Evolutionary conservation across 441 rosid genomes (phyloP).

Genomic region (Bruguiera hainesii): DNA sequence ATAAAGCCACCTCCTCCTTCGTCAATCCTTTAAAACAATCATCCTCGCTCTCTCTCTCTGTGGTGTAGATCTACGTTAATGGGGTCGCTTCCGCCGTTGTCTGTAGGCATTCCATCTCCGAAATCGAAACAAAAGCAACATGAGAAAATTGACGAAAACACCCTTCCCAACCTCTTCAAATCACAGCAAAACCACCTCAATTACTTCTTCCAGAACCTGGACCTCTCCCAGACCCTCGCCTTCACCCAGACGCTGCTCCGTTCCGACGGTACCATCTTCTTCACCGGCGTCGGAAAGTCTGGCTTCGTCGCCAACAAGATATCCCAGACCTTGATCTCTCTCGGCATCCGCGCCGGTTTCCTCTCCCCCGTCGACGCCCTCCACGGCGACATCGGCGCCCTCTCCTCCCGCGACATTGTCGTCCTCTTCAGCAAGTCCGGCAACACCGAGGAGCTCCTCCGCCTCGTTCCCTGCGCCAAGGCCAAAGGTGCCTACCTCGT

Average conservation of each 20-base stretch:
- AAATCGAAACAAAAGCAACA: slow-evolving; percentile 7
- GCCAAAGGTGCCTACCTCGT: slow-evolving; percentile 71
- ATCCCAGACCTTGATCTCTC: slow-evolving; percentile 83
- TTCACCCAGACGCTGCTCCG: slow-evolving; percentile 71
- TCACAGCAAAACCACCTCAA: slow-evolving; percentile 89
- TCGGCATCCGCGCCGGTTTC: slow-evolving; percentile 69
- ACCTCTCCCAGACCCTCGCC: slow-evolving; percentile 62
- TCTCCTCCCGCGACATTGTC: slow-evolving; percentile 47
- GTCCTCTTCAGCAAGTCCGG: slow-evolving; percentile 88
- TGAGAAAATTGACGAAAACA: slow-evolving; percentile 39
- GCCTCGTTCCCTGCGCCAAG: slow-evolving; percentile 79
- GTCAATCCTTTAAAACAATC: too few species aligned
- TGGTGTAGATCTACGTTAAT: slow-evolving; percentile 18
- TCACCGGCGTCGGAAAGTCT: slow-evolving; percentile 93
- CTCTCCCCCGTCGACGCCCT: slow-evolving; percentile 93
- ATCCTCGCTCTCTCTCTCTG: too few species aligned
- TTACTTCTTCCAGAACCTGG: slow-evolving; percentile 78
- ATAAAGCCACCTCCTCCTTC: neutral
- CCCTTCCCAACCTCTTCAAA: slow-evolving; percentile 74
- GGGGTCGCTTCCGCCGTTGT: slow-evolving; percentile 56
- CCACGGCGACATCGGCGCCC: slow-evolving; percentile 87
- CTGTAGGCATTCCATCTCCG: slow-evolving; percentile 25
- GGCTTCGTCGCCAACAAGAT: slow-evolving; percentile 94
- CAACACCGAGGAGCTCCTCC: slow-evolving; percentile 79
- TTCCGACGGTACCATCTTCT: slow-evolving; percentile 61